A percentile compares a stretch with the other conserved stretches of the same genome.
Evolutionary conservation across 495 filamentous ascomycete genomes (phyloP).

Genomic region (Choiromyces venosus): DNA sequence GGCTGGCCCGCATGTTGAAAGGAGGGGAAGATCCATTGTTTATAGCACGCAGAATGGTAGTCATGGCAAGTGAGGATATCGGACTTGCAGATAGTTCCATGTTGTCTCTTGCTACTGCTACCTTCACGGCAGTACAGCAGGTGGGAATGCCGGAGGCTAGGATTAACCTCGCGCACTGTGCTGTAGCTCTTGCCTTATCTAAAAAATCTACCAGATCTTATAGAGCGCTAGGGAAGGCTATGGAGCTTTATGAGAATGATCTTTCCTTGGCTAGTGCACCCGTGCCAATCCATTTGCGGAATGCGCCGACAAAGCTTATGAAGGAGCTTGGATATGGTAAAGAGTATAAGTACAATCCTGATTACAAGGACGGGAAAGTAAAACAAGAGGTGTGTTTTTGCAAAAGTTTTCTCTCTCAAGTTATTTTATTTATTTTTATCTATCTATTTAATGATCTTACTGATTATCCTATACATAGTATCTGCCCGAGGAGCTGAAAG

Average conservation of each 20-base stretch:
- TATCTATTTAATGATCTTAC: neutral
- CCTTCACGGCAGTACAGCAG: constrained; percentile 78
- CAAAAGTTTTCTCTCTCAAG: neutral
- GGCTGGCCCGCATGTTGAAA: constrained; percentile 91
- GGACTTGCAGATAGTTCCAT: constrained; percentile 85
- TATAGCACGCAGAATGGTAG: constrained; percentile 84
- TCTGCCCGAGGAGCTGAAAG: constrained; percentile 66
- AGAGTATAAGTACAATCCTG: constrained; percentile 95
- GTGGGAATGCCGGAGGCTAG: constrained; percentile 91
- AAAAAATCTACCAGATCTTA: constrained; percentile 85
- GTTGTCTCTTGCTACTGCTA: constrained; percentile 73
- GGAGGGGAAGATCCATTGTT: constrained; percentile 91
- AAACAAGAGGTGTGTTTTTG: constrained; percentile 57
- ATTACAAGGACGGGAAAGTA: constrained; percentile 77
- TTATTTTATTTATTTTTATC: neutral
- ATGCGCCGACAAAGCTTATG: constrained; percentile 89
- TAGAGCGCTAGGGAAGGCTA: constrained; percentile 70
- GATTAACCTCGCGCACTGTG: constrained; percentile 82
- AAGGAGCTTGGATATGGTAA: constrained; percentile 82
- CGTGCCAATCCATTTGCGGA: constrained; percentile 80
- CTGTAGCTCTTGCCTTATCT: constrained; percentile 73
- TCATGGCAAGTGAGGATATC: constrained; percentile 49
- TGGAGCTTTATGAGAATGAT: constrained; percentile 62
- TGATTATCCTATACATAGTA: constrained; percentile 48
- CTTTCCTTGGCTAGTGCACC: constrained; percentile 73